phyloP scores from a whole-genome alignment of 768 basidiomycete species.

The Zangia roseola region DNA sequence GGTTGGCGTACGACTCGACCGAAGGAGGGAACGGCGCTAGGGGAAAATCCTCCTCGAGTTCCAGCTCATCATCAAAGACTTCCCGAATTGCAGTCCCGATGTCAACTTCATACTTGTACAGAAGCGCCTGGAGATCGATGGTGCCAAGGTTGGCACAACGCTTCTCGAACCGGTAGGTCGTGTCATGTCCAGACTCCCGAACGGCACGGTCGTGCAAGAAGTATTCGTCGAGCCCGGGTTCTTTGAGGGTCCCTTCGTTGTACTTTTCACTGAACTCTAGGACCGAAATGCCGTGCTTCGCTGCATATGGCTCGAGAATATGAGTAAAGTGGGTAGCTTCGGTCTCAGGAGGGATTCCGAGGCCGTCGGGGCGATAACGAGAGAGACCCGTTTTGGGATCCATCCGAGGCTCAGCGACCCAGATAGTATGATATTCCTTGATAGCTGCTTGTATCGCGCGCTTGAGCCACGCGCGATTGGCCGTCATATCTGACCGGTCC shows the following conservation, averaged over 20 bases:
- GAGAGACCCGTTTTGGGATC: conserved; percentile 94
- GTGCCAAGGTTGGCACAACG: conserved; percentile 96
- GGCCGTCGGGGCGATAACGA: conserved; percentile 88
- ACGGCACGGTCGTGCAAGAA: conserved; percentile 97
- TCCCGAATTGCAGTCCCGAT: conserved; percentile 98
- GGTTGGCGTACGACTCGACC: conserved; percentile 63
- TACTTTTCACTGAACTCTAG: conserved; percentile 97
- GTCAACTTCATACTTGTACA: conserved; percentile 99
- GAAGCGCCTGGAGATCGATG: conserved; percentile 89
- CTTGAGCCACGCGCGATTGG: conserved; percentile 89
- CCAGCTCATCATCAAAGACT: conserved; percentile 90
- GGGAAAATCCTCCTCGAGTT: conserved; percentile 89
- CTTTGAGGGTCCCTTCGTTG: conserved; percentile 78
- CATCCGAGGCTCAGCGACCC: conserved; percentile 93
- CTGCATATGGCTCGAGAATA: conserved; percentile 92
- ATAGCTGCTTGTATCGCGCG: conserved; percentile 96
- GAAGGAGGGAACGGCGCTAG: conserved; percentile 90
- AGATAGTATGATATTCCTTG: conserved; percentile 98
- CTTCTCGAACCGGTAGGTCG: conserved; percentile 96
- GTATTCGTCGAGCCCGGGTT: conserved; percentile 93
- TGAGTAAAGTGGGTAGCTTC: conserved; percentile 99
- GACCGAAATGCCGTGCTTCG: conserved; percentile 88
- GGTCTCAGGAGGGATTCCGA: conserved; percentile 97
- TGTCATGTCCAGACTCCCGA: conserved; percentile 95
- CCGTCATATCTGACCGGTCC: conserved; percentile 73